Conservation (phyloP, 2,329 filamentous ascomycete species). For the Aureobasidium sp. region DNA sequence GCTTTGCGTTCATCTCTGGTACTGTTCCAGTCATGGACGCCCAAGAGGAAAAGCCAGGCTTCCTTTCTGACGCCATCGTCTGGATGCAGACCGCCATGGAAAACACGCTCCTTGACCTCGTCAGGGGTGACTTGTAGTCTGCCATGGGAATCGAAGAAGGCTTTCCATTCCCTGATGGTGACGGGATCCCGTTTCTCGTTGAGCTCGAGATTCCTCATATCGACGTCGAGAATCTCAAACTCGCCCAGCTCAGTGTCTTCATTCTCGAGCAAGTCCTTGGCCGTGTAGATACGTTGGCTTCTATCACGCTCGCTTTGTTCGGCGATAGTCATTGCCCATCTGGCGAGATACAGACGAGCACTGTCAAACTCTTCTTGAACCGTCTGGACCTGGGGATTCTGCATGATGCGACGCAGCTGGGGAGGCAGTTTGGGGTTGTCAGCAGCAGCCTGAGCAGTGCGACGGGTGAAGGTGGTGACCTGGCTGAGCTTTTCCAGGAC, state of each 20-base stretch:
- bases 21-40: slow-evolving; percentile 90
- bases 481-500: slow-evolving; percentile 95
- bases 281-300: slow-evolving; percentile 85
- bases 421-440: slow-evolving; percentile 89
- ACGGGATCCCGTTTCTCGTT: slow-evolving; percentile 72
- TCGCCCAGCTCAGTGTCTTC: slow-evolving; percentile 93
- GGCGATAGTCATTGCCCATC: slow-evolving; percentile 98
- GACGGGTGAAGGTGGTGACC: slow-evolving; percentile 89
- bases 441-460: slow-evolving; percentile 84
- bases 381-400: slow-evolving; percentile 89
- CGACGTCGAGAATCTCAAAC: slow-evolving; percentile 71
- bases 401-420: slow-evolving; percentile 75
- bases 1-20: slow-evolving; percentile 77
- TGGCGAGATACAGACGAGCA: slow-evolving; percentile 83
- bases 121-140: slow-evolving; percentile 72
- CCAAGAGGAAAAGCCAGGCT: slow-evolving; percentile 90
- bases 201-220: slow-evolving; percentile 67
- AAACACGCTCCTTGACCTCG: slow-evolving; percentile 95
- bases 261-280: slow-evolving; percentile 82
- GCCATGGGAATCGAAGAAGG: slow-evolving; percentile 74
- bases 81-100: slow-evolving; percentile 82
- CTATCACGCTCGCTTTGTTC: slow-evolving; percentile 90
- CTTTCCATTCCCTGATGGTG: slow-evolving; percentile 80
- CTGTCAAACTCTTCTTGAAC: slow-evolving; percentile 97
- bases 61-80: slow-evolving; percentile 93